A percentile compares a stretch with the other conserved stretches of the same genome.
These are phyloP conservation scores for Lycium ferocissimum DNA, from an alignment of 257 asterid species.

Conservation along the genomic window DNA sequence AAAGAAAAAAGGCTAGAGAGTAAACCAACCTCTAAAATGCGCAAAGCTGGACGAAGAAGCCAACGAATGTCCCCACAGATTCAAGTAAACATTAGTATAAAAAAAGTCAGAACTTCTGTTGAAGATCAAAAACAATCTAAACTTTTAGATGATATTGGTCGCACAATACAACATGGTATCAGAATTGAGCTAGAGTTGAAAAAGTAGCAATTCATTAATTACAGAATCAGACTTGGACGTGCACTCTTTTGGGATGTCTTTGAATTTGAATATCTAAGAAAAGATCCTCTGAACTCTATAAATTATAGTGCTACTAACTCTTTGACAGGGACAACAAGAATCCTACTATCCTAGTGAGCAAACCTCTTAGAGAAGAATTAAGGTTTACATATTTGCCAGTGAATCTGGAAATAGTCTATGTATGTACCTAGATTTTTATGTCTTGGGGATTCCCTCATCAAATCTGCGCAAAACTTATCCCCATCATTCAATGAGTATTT, in stretches of 20 bases:
- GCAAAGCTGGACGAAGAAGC: slow-evolving; percentile 56
- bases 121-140: neutral
- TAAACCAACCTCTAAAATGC: slow-evolving; percentile 78
- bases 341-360: neutral
- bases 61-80: slow-evolving; percentile 19
- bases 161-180: neutral
- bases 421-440: slow-evolving; percentile 68
- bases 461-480: slow-evolving; percentile 74
- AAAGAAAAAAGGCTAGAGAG: neutral
- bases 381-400: neutral
- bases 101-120: neutral
- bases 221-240: neutral
- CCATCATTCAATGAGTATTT: slow-evolving; percentile 69
- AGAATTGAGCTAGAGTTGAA: neutral
- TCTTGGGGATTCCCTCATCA: slow-evolving; percentile 79
- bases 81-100: neutral
- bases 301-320: neutral
- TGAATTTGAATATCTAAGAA: too few species aligned
- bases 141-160: neutral
- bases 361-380: neutral
- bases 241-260: too few species aligned
- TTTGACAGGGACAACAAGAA: neutral
- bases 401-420: too few species aligned
- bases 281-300: too few species aligned
- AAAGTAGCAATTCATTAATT: neutral